Conservation (phyloP, 192 early-diverging fungal species). For the Coemansia sp. region DNA sequence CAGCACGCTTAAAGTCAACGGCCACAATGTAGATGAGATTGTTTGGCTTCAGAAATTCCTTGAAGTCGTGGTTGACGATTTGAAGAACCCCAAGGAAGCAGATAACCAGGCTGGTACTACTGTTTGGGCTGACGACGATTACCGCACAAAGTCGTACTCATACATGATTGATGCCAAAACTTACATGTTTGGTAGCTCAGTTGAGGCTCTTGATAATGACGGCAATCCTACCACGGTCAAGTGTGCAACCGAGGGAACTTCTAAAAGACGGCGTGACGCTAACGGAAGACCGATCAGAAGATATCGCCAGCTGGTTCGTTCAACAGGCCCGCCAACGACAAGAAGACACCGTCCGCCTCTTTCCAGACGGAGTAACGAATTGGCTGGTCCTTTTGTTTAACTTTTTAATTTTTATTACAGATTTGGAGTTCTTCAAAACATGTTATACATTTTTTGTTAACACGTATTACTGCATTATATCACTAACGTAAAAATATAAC, state of each 20-base stretch:
- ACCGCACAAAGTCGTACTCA: conserved; percentile 54
- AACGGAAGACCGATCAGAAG: conserved; percentile 18
- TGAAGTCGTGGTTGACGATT: conserved; percentile 29
- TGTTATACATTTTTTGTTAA: too few relatives aligned
- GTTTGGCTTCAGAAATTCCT: conserved; percentile 53
- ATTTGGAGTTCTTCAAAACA: not conserved
- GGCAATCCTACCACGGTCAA: conserved; percentile 16
- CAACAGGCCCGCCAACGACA: not conserved
- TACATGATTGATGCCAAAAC: conserved; percentile 25
- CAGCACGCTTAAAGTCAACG: conserved; percentile 39
- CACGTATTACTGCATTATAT: too few relatives aligned
- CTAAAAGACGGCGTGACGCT: conserved; percentile 3
- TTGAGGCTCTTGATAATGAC: conserved; percentile 50
- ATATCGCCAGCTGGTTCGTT: conserved; percentile 4
- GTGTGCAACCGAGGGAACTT: not conserved
- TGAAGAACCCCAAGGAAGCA: conserved; percentile 41
- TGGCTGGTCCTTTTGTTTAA: not conserved
- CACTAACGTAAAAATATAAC: too few relatives aligned
- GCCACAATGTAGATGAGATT: conserved; percentile 38
- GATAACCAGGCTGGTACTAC: conserved; percentile 27
- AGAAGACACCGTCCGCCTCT: conserved; percentile 12
- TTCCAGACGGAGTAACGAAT: not conserved
- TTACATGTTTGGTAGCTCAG: conserved; percentile 25
- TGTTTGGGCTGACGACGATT: conserved; percentile 47
- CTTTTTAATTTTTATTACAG: not conserved